Conservation (phyloP, 129 eudicot species). For the Helichrysum umbraculigerum region DNA sequence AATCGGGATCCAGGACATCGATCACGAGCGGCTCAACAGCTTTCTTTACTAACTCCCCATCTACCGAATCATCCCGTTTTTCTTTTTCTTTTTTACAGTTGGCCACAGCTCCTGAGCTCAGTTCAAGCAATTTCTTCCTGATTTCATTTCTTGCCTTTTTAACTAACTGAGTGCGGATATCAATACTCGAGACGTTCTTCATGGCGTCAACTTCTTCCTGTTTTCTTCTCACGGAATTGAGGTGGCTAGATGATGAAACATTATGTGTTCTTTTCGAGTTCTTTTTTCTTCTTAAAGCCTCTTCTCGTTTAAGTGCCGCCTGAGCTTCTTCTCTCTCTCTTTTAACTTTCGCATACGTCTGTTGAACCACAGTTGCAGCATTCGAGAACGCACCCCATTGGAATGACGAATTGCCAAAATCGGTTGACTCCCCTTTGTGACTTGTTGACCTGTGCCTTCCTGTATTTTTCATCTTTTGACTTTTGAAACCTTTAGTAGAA, state of each 20-base stretch:
- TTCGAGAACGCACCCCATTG: constrained; percentile 81
- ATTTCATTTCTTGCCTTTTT: constrained; percentile 62
- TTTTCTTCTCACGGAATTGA: constrained; percentile 3
- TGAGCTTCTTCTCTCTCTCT: constrained; percentile 80
- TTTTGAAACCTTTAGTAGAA: constrained; percentile 41
- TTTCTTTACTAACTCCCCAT: constrained; percentile 17
- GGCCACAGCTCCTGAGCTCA: constrained; percentile 37
- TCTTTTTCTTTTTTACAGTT: constrained; percentile 23
- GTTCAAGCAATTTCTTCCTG: constrained; percentile 38
- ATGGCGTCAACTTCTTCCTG: constrained; percentile 12
- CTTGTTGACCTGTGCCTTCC: constrained; percentile 30
- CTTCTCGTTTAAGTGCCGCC: constrained; percentile 70
- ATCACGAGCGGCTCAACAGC: constrained; percentile 30
- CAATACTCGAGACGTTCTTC: constrained; percentile 26
- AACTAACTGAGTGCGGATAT: constrained; percentile 41
- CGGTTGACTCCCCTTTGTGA: constrained; percentile 15
- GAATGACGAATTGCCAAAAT: constrained; percentile 23
- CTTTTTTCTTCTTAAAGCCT: constrained; percentile 55
- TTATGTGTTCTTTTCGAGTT: constrained; percentile 35
- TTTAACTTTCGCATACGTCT: constrained; percentile 77
- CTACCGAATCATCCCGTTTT: background rate
- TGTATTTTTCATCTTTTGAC: constrained; percentile 30
- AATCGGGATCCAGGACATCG: constrained; percentile 63
- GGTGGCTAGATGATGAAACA: constrained; percentile 30
- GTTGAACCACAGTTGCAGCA: constrained; percentile 82